Evolutionary conservation across 108 stramenopile genomes (phyloP).

Genomic region (Skeletonema grethae): DNA sequence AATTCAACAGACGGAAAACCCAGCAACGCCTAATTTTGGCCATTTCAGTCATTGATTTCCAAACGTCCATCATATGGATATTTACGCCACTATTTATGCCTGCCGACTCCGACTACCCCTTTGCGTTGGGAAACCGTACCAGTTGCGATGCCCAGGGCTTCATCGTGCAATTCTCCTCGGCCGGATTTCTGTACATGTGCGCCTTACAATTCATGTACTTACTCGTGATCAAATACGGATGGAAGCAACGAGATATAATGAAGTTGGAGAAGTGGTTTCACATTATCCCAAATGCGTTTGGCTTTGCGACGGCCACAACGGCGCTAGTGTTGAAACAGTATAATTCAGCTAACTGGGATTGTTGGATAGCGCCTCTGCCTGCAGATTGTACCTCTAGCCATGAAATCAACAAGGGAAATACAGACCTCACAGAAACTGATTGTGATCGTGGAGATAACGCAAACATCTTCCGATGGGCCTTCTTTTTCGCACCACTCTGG

Average conservation of each 20-base stretch:
- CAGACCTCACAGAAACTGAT: slow-evolving; percentile 21
- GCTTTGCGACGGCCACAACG: slow-evolving; percentile 18
- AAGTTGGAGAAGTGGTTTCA: slow-evolving; percentile 15
- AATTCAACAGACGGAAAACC: slow-evolving; percentile 6
- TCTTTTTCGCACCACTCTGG: slow-evolving; percentile 33
- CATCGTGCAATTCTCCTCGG: slow-evolving; percentile 6
- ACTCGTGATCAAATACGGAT: slow-evolving; percentile 19
- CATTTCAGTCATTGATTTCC: slow-evolving; percentile 15
- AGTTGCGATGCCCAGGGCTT: slow-evolving; percentile 26
- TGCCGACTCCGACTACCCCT: not conserved
- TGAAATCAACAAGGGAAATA: slow-evolving; percentile 18
- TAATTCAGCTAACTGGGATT: slow-evolving; percentile 35
- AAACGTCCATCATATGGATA: slow-evolving; percentile 12
- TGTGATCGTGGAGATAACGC: slow-evolving; percentile 33
- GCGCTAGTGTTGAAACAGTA: slow-evolving; percentile 17
- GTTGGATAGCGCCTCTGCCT: slow-evolving; percentile 34
- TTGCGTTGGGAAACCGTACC: slow-evolving; percentile 14
- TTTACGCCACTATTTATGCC: slow-evolving; percentile 21
- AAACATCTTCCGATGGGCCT: slow-evolving; percentile 22
- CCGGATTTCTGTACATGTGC: slow-evolving; percentile 10
- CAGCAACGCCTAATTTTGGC: slow-evolving; percentile 15
- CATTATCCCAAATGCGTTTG: slow-evolving; percentile 6
- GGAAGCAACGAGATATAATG: slow-evolving; percentile 14
- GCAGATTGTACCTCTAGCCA: slow-evolving; percentile 19
- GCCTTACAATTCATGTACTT: slow-evolving; percentile 10